phyloP scores from a whole-genome alignment of 108 stramenopile genomes.

The Pseudonitzschia multistriata region DNA sequence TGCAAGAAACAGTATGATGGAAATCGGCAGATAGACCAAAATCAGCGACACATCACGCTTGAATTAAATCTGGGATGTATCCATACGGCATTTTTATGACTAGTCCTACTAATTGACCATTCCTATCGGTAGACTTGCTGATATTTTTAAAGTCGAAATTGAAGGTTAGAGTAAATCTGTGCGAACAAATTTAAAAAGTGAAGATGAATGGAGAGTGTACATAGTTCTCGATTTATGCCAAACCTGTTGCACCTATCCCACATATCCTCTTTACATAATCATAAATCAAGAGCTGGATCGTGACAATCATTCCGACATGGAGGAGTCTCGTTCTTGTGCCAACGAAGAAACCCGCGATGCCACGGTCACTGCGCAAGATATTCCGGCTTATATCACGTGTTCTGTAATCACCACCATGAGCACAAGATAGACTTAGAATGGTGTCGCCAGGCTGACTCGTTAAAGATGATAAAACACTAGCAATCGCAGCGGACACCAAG shows the following conservation, averaged over 20 bases:
- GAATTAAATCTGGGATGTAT: too few relatives aligned
- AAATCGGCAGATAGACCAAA: too few relatives aligned
- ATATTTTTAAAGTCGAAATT: background rate
- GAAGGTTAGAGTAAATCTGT: background rate
- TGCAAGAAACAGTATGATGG: too few relatives aligned
- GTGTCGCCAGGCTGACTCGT: conserved; percentile 90
- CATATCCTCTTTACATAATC: conserved; percentile 78
- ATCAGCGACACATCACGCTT: too few relatives aligned
- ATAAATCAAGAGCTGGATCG: conserved; percentile 86
- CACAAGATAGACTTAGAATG: conserved; percentile 77
- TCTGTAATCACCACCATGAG: conserved; percentile 49
- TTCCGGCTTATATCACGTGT: conserved; percentile 52
- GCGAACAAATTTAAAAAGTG: background rate
- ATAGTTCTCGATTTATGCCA: background rate
- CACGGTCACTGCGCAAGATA: conserved; percentile 49
- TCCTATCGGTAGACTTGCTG: background rate
- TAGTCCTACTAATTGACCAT: background rate
- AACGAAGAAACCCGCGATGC: conserved; percentile 65
- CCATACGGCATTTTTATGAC: too few relatives aligned
- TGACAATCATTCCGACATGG: conserved; percentile 89
- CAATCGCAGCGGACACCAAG: conserved; percentile 61
- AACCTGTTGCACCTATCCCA: conserved; percentile 76
- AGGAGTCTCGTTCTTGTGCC: conserved; percentile 75
- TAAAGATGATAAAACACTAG: conserved; percentile 76
- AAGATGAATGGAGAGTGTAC: background rate